phyloP scores from a whole-genome alignment of 345 rosid genomes.

The Melaleuca alternifolia region DNA sequence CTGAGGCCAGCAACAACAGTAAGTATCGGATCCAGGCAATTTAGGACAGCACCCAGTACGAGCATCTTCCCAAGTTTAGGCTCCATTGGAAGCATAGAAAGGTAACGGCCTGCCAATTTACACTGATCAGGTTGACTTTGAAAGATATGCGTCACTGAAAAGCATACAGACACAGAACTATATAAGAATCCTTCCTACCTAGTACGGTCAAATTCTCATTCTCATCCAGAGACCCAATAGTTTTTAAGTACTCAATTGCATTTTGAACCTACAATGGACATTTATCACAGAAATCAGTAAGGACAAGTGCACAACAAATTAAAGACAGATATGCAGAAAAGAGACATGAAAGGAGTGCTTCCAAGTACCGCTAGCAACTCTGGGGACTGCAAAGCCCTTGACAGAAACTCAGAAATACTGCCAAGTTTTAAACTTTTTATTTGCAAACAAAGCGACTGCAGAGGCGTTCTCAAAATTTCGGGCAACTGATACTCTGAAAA shows the following conservation, averaged over 20 bases:
- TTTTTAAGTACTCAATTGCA: constrained; percentile 76
- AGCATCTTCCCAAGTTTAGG: constrained; percentile 98
- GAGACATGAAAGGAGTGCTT: neutral
- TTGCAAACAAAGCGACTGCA: constrained; percentile 90
- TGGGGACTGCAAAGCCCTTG: constrained; percentile 88
- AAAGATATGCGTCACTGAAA: neutral
- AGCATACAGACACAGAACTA: neutral
- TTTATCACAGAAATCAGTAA: neutral
- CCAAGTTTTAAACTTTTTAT: constrained; percentile 82
- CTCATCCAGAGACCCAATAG: constrained; percentile 82
- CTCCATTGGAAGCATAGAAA: constrained; percentile 86
- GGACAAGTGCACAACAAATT: neutral
- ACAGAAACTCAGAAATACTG: constrained; percentile 72
- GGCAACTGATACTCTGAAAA: constrained; percentile 88
- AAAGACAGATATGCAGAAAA: neutral
- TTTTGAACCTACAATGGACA: constrained; percentile 61
- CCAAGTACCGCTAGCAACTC: constrained; percentile 60
- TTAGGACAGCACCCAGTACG: constrained; percentile 69
- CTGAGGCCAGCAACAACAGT: constrained; percentile 88
- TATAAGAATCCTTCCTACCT: constrained; percentile 26
- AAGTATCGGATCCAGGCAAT: constrained; percentile 78
- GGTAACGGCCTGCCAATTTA: constrained; percentile 56
- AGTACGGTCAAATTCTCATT: constrained; percentile 66
- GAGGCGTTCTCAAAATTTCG: constrained; percentile 88
- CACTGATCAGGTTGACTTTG: neutral